Base-by-base conservation (phyloP, 1,284 basidiomycete genomes). In the Ceratobasidium theobromae region DNA sequence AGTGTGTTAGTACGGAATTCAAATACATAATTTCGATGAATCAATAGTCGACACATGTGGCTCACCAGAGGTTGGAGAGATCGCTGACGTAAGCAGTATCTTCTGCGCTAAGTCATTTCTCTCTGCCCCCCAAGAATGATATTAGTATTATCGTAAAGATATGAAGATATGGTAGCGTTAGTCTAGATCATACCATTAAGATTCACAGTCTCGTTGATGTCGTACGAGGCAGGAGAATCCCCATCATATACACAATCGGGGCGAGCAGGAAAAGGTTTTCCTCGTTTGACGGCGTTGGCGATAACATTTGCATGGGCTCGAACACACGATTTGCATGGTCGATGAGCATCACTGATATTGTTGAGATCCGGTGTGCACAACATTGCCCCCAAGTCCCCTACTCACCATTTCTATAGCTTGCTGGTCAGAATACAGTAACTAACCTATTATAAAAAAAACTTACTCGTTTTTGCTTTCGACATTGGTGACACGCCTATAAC, bases 201-300 rank as follows among this genome's bases (percentile, higher is more conserved):
- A 51, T 62, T 48, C 6, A 62, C 58, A 21, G 58, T 62, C 33
- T 62, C 45, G 33, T 32, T 52, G 3, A 48, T 21, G n/a, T 62
- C 58, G 21, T 62, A 62, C 6, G 18, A 14, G 38, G 46, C 33
- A 18, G 58, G 58, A 32, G 58, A 62, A n/a, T 62, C 58, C 6
- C 58, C 58, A 23, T 62, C 58, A 21, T 62, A 62, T 46, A 62
- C 58, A n/a, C 58, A 62, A 52, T 62, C 58, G 16, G 58, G 58
- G 18, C 48, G 58, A 25, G 58, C 58, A 40, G 58, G 58, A n/a
- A 62, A 62, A 4, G 58, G 58, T 38, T 62, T 62, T 27, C 58
- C 58, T 40, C 58, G 30, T 41, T 62, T 62, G 21, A 62, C 58
- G 6, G 48, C 28, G 28, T 62, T 62, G 8, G 58, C 58, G 18